Percentiles rank a stretch among this genome's conserved stretches.
Evolutionary conservation across 441 rosid genomes (phyloP).

Genomic region (California macrophylla): DNA sequence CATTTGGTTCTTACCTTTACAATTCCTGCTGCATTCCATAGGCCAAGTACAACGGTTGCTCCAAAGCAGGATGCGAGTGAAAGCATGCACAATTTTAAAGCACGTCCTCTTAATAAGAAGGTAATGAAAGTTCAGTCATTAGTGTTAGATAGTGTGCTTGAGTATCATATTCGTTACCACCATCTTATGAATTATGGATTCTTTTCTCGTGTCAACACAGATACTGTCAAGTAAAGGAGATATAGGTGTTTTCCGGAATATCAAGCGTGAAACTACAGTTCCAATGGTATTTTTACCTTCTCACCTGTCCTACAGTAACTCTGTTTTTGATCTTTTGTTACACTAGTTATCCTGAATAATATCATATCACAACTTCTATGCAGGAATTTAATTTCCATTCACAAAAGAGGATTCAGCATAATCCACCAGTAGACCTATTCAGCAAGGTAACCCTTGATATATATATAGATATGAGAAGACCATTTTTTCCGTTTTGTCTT

Average conservation of each 20-base stretch:
- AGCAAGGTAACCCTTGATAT: constrained; percentile 47
- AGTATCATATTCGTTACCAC: constrained; percentile 6
- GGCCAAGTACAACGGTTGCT: constrained; percentile 36
- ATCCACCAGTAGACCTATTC: constrained; percentile 70
- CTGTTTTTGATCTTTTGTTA: constrained; percentile 1
- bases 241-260: constrained; percentile 60
- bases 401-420: constrained; percentile 47
- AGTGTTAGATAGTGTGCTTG: constrained; percentile 14
- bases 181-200: constrained; percentile 8
- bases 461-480: background rate
- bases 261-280: constrained; percentile 67
- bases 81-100: constrained; percentile 43
- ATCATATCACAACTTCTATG: constrained; percentile 14
- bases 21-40: constrained; percentile 23
- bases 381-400: constrained; percentile 73
- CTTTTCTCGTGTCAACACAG: constrained; percentile 30
- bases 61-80: constrained; percentile 31
- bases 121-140: constrained; percentile 25
- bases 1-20: background rate
- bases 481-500: background rate
- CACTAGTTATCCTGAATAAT: constrained; percentile 9
- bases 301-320: constrained; percentile 5
- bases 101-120: constrained; percentile 71
- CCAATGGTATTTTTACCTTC: constrained; percentile 47
- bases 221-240: constrained; percentile 81